Evolutionary conservation across 148 eudicot genomes (phyloP).

Genomic region (Silene conica): DNA sequence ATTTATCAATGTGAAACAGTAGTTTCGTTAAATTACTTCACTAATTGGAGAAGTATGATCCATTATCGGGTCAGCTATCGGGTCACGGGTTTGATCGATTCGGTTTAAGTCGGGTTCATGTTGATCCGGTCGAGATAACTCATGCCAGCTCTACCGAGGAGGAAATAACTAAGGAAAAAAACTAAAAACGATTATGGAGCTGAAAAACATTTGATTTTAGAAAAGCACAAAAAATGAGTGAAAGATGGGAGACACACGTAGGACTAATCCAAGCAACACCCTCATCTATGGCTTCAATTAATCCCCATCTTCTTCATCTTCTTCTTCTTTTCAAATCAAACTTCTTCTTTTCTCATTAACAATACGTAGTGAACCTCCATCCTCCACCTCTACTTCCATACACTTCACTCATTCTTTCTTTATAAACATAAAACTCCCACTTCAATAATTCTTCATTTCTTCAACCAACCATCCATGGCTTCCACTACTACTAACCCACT

Average conservation of each 20-base stretch:
- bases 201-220: no score
- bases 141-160: no score
- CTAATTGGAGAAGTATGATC: no score
- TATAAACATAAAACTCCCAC: not conserved
- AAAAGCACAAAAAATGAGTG: conserved; percentile 18
- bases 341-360: not conserved
- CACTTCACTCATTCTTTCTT: not conserved
- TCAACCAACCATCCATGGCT: conserved; percentile 19
- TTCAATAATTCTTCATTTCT: not conserved
- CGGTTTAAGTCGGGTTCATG: no score
- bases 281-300: conserved; percentile 28
- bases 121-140: no score
- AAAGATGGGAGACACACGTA: conserved; percentile 35
- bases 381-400: conserved; percentile 9
- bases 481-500: conserved; percentile 35
- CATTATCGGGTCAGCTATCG: no score
- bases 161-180: no score
- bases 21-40: no score
- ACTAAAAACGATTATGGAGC: no score
- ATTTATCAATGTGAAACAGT: no score
- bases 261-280: conserved; percentile 29
- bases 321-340: not conserved
- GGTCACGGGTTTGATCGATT: no score
- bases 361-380: conserved; percentile 10
- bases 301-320: conserved; percentile 16